A percentile compares a stretch with the other conserved stretches of the same genome.
Conservation (phyloP, 306 rosid genomes). For the Dryas octopetala region DNA sequence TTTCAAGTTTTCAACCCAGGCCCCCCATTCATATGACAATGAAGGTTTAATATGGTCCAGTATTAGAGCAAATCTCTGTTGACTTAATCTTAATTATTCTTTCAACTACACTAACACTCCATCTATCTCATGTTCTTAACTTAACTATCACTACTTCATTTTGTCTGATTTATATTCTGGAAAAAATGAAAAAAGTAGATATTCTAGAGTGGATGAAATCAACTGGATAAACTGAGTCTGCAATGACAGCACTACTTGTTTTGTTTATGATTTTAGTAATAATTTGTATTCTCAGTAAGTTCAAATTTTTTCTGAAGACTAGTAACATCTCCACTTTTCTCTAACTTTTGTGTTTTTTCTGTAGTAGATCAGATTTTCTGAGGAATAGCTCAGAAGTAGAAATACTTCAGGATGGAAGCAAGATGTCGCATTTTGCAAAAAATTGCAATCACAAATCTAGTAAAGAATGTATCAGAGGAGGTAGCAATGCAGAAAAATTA, state of each 20-base stretch:
- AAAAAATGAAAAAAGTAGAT: neutral
- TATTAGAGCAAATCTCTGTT: neutral
- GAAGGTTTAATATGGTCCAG: neutral
- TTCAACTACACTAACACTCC: slow-evolving; percentile 6
- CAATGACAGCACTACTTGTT: neutral
- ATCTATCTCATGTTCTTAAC: neutral
- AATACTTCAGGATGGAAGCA: neutral
- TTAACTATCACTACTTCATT: neutral
- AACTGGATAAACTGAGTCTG: neutral
- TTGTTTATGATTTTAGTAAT: neutral
- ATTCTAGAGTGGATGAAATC: neutral
- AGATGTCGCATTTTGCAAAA: slow-evolving; percentile 10
- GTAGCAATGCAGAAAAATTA: slow-evolving; percentile 6
- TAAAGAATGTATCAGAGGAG: slow-evolving; percentile 7
- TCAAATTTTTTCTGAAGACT: neutral
- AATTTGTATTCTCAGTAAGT: neutral
- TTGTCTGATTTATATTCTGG: neutral
- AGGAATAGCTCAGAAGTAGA: neutral
- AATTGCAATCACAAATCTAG: slow-evolving; percentile 8
- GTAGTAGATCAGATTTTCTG: too few relatives aligned
- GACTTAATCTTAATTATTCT: neutral
- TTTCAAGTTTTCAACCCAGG: neutral
- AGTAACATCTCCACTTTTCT: too few relatives aligned
- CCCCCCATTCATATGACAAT: neutral
- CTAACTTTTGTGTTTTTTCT: too few relatives aligned